Evolutionary conservation across 345 rosid genomes (phyloP).

Genomic region (Laguncularia racemosa): DNA sequence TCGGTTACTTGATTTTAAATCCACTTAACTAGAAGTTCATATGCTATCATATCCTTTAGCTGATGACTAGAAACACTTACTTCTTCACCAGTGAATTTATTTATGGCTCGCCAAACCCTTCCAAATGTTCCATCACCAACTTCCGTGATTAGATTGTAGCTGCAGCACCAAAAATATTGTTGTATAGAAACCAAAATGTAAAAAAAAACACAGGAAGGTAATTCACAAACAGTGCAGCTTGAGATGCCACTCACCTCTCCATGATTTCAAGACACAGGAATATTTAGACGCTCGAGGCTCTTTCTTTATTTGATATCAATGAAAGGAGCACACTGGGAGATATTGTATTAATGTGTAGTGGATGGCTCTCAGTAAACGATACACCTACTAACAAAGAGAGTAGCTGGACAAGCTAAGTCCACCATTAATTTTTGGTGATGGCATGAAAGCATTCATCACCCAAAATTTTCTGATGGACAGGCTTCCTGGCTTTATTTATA

Average conservation of each 20-base stretch:
- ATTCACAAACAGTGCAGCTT: not conserved
- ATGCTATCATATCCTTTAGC: too few species aligned
- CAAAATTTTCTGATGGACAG: conserved; percentile 25
- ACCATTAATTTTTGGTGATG: conserved; percentile 6
- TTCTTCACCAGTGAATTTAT: conserved; percentile 70
- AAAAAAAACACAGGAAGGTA: not conserved
- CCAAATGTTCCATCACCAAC: conserved; percentile 97
- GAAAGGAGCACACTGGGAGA: not conserved
- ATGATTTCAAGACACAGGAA: conserved; percentile 4
- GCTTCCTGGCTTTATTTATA: conserved; percentile 42
- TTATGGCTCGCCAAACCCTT: conserved; percentile 72
- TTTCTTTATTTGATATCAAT: conserved; percentile 9
- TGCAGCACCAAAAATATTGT: not conserved
- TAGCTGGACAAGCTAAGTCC: conserved; percentile 8
- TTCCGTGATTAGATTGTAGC: conserved; percentile 38
- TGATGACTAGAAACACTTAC: conserved; percentile 29
- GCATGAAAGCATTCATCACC: conserved; percentile 15
- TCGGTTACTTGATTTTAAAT: too few species aligned
- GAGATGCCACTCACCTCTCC: conserved; percentile 8
- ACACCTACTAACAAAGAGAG: not conserved
- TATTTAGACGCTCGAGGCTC: not conserved
- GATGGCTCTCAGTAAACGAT: not conserved
- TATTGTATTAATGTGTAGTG: not conserved
- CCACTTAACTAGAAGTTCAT: too few species aligned
- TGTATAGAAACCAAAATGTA: not conserved